A percentile compares a stretch with the other conserved stretches of the same genome.
Conservation (phyloP, 2,329 filamentous ascomycete genomes). For the Pseudonectria foliicola region DNA sequence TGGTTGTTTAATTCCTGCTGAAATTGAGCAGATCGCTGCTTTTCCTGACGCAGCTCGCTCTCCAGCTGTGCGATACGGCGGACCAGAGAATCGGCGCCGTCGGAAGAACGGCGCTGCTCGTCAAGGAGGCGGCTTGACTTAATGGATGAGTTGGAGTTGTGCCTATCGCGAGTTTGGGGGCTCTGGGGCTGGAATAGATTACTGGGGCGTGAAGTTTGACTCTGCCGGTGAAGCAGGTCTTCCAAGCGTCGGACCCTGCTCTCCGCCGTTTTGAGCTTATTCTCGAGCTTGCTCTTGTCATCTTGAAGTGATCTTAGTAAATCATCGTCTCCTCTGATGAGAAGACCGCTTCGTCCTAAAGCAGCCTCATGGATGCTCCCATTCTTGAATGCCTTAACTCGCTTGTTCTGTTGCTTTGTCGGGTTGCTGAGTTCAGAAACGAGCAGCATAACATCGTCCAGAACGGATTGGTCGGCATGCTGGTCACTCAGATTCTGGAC, state of each 20-base stretch:
- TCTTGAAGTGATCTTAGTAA: conserved; percentile 69
- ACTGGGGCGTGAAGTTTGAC: conserved; percentile 48
- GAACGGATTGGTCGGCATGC: conserved; percentile 56
- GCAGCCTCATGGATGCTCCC: conserved; percentile 90
- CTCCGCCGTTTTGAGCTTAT: conserved; percentile 71
- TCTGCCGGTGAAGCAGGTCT: conserved; percentile 83
- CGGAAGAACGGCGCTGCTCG: conserved; percentile 39
- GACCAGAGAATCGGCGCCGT: conserved; percentile 39
- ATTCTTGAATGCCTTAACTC: conserved; percentile 91
- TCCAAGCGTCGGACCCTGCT: conserved; percentile 87
- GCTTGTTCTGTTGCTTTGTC: conserved; percentile 77
- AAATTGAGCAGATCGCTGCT: conserved; percentile 56
- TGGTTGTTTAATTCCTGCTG: conserved; percentile 62
- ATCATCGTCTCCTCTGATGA: conserved; percentile 84
- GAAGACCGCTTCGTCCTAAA: conserved; percentile 76
- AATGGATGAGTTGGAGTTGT: conserved; percentile 43
- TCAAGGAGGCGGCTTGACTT: conserved; percentile 34
- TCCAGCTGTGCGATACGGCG: conserved; percentile 60
- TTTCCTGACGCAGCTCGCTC: conserved; percentile 67
- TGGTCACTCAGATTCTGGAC: conserved; percentile 58
- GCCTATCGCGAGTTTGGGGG: conserved; percentile 41
- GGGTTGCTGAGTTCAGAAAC: conserved; percentile 74
- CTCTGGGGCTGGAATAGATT: conserved; percentile 47
- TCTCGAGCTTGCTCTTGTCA: conserved; percentile 70
- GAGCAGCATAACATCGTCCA: conserved; percentile 67